Evolutionary conservation across 108 stramenopile genomes (phyloP).

Genomic region (Cyclotella baltica): DNA sequence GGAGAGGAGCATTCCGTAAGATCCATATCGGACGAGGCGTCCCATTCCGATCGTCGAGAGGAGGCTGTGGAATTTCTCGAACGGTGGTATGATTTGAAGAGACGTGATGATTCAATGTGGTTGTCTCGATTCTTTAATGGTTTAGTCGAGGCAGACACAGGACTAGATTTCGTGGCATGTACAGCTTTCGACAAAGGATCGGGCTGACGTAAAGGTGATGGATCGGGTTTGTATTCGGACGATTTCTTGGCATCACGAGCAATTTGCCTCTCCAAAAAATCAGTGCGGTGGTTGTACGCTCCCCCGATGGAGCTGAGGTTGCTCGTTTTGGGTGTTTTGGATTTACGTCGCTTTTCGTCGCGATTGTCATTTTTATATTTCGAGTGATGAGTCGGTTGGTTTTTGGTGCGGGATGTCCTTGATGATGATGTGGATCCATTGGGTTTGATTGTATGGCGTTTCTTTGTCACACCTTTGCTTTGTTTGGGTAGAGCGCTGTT

Average conservation of each 20-base stretch:
- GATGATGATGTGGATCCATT: background rate
- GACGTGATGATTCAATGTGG: slow-evolving; percentile 20
- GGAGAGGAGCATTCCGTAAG: slow-evolving; percentile 24
- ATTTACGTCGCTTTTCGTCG: slow-evolving; percentile 40
- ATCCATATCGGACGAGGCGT: slow-evolving; percentile 29
- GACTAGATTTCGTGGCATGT: background rate
- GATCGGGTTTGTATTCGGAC: slow-evolving; percentile 23
- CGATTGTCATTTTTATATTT: background rate
- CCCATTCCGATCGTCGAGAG: background rate
- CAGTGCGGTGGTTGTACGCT: slow-evolving; percentile 13
- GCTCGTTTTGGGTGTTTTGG: slow-evolving; percentile 45
- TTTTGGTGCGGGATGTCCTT: background rate
- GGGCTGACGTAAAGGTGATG: slow-evolving; percentile 37
- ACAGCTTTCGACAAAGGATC: slow-evolving; percentile 28
- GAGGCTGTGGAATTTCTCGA: background rate
- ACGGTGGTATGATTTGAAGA: slow-evolving; percentile 11
- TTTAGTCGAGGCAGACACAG: background rate
- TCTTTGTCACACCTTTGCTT: background rate
- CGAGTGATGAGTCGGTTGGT: background rate
- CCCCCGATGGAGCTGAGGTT: slow-evolving; percentile 32
- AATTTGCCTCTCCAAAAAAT: background rate
- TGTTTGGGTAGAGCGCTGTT: slow-evolving; percentile 13
- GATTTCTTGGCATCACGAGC: background rate
- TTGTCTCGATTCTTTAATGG: background rate
- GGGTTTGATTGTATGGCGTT: background rate